A percentile compares a stretch with the other conserved stretches of the same genome.
Conservation (phyloP, 371 early-diverging fungal genomes). For the Haplosporangium sp. region DNA sequence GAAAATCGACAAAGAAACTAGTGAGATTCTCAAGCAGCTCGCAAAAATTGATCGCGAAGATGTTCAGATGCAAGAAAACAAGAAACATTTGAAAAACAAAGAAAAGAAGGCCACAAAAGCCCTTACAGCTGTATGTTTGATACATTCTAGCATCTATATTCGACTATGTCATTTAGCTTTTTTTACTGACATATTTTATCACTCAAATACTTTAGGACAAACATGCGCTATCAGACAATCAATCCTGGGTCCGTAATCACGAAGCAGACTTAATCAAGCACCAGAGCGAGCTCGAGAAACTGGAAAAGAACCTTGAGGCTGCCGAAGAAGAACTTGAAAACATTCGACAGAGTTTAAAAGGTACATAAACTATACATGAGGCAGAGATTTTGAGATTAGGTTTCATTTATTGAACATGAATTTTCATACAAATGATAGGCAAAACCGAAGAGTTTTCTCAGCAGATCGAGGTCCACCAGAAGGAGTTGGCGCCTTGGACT, state of each 20-base stretch:
- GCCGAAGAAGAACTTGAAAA: slow-evolving; percentile 82
- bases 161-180: not conserved
- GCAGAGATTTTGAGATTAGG: not conserved
- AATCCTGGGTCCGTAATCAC: slow-evolving; percentile 66
- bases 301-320: slow-evolving; percentile 70
- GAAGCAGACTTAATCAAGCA: slow-evolving; percentile 66
- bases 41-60: slow-evolving; percentile 83
- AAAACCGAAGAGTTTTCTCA: slow-evolving; percentile 81
- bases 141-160: not conserved
- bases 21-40: slow-evolving; percentile 69
- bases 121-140: slow-evolving; percentile 64
- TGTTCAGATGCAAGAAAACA: slow-evolving; percentile 81
- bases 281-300: slow-evolving; percentile 66
- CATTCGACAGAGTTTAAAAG: slow-evolving; percentile 84
- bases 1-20: slow-evolving; percentile 67
- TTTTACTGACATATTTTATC: not conserved
- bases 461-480: slow-evolving; percentile 82
- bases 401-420: not conserved
- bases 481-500: slow-evolving; percentile 86
- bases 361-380: slow-evolving; percentile 32
- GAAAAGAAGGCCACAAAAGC: slow-evolving; percentile 76
- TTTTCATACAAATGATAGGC: slow-evolving; percentile 47
- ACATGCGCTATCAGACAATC: slow-evolving; percentile 59
- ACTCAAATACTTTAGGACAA: slow-evolving; percentile 58
- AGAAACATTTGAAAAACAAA: slow-evolving; percentile 81